Evolutionary conservation across 495 filamentous ascomycete genomes (phyloP), one percentile per base, ranked within the genome.

Genomic region (Penicillium mononematosum): DNA sequence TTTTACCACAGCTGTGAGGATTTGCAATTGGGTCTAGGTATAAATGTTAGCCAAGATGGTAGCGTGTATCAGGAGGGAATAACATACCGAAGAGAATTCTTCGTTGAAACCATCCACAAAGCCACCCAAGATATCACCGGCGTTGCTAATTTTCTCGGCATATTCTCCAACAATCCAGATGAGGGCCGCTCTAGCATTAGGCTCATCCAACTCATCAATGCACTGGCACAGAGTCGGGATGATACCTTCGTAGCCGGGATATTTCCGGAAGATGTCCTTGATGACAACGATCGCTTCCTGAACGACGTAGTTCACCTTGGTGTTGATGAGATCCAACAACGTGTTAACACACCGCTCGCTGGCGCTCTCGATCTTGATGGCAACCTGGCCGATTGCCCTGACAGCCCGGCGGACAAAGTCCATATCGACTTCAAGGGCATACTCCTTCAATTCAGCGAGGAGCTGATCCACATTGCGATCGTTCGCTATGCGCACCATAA

Each of bases 121-220:
- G 11, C 88, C 85, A 53, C 83, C 78, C 19, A 96, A 68, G 48
- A 96, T 93, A 61, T 96, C 92, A 56, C 91, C 90, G 2, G 95
- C 94, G 67, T 98, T 98, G 72, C 83, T 95, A 66, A 98, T 98
- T 78, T 98, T 98, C 77, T 98, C 93, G 5, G 95, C 94, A 70
- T 98, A 98, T 70, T 98, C 92, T 45, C 94, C 94, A 9, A 98
- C 93, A 67, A 98, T 97, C 94, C 94, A 98, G 64, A 98, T 98
- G 45, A 98, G 76, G 16, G 93, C 88, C 9, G 89, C 93, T 58
- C 95, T 73, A 11, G 94, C 95, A 69, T 91, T 90, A 0, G 95
- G 92, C 69, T 98, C 94, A 66, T 98, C 95, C 56, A 98, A 69
- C 64, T 98, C 95, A 68, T 98, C 94, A 48, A 98, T 96, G 69